Evolutionary conservation across 2,329 filamentous ascomycete species (phyloP).

Genomic region (Metarhizium robertsii): DNA sequence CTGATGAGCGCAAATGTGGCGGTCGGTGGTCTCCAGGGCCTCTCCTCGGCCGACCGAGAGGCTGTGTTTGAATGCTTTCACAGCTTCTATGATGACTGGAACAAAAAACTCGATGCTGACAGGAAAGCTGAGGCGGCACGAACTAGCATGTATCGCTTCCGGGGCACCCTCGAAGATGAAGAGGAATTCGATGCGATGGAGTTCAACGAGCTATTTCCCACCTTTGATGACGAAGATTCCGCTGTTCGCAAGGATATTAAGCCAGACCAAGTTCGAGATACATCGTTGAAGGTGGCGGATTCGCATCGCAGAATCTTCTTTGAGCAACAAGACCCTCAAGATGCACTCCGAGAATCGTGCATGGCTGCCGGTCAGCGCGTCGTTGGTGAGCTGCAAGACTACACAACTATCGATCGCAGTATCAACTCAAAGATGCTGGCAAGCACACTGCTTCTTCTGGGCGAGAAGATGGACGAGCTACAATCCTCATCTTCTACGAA

Average conservation of each 20-base stretch:
- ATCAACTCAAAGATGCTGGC: conserved; percentile 52
- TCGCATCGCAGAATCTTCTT: conserved; percentile 49
- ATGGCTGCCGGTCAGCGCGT: conserved; percentile 32
- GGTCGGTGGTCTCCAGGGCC: conserved; percentile 35
- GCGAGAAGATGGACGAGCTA: conserved; percentile 44
- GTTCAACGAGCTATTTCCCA: conserved; percentile 73
- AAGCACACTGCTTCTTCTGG: conserved; percentile 54
- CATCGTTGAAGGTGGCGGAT: conserved; percentile 52
- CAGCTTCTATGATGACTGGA: conserved; percentile 72
- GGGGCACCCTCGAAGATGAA: conserved; percentile 66
- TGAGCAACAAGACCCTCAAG: conserved; percentile 26
- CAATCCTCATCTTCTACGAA: conserved; percentile 27
- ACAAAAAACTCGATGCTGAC: conserved; percentile 63
- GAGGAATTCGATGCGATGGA: conserved; percentile 67
- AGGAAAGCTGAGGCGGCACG: conserved; percentile 65
- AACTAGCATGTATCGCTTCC: conserved; percentile 73
- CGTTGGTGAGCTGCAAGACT: conserved; percentile 17
- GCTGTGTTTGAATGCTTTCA: conserved; percentile 59
- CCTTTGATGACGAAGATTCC: conserved; percentile 46
- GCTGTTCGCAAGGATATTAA: conserved; percentile 20
- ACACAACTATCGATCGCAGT: conserved; percentile 21
- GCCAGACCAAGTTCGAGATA: conserved; percentile 36
- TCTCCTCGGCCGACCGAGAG: conserved; percentile 35
- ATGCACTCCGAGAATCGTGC: conserved; percentile 35
- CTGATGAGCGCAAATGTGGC: conserved; percentile 26